Base-by-base conservation (phyloP, 148 eudicot species). In the Mesembryanthemum crystallinum region DNA sequence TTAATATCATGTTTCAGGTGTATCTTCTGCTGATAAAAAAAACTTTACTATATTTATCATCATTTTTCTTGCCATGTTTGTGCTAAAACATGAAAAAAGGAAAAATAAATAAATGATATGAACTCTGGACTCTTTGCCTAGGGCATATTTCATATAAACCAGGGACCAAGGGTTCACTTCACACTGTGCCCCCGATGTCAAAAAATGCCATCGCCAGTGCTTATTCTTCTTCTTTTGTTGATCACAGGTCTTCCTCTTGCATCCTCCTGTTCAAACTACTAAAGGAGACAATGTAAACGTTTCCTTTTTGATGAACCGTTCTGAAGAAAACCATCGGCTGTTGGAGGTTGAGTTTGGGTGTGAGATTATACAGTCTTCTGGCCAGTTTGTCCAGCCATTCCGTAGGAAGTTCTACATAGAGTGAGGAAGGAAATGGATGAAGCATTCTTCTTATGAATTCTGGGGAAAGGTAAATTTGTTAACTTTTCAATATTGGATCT, bases 271-370 rank as follows among this genome's bases (percentile, higher is more conserved):
- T 13, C 57, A 49, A 20, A 74, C 85, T 66, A 52, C 67, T 35
- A 79, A 73, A 69, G 92, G 90, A n/a, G 95, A 94, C 74, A 52
- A 67, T 42, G 39, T 92, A 75, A 73, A 47, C 60, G 81, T 88
- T 66, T 77, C 89, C 71, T 89, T 92, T 81, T 81, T 83, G 66
- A 90, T 94, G 97, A 79, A 47, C 33, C 93, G 98, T 23, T 82
- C 97, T 27, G 86, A 88, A 79, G 96, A 85, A 76, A 94, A 94
- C 73, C 98, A 94, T 73, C 81, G 98, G 62, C 79, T 94, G 72
- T 84, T 94, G 83, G 97, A 92, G 80, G 93, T 88, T 74, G 97
- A 90, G 33, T 83, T 94, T 72, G 84, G 78, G 55, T 85, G 88
- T 69, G 85, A 90, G 76, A 75, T 94, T 23, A 84, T 64, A 77